Conservation (phyloP, 2,329 filamentous ascomycete genomes). For the Aureobasidium subglaciale region DNA sequence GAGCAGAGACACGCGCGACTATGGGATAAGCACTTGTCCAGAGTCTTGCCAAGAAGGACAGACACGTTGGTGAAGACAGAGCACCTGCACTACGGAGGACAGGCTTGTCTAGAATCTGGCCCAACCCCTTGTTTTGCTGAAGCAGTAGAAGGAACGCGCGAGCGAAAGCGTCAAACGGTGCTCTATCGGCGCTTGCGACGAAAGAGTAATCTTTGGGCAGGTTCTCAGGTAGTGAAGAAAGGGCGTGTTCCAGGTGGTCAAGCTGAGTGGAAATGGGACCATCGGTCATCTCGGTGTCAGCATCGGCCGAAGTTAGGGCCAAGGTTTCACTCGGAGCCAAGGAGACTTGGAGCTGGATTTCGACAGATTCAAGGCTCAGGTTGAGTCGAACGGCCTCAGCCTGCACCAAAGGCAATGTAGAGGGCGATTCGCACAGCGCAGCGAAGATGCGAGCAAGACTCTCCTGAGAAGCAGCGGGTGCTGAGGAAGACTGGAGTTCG, state of each 20-base stretch:
- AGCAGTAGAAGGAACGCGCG: constrained; percentile 11
- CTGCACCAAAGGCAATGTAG: constrained; percentile 52
- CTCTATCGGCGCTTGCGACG: neutral
- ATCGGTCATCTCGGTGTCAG: constrained; percentile 48
- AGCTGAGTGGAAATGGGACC: neutral
- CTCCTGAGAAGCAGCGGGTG: constrained; percentile 18
- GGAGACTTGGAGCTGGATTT: constrained; percentile 65
- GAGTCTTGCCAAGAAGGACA: constrained; percentile 68
- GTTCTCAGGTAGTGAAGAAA: neutral
- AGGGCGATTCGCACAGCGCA: constrained; percentile 26
- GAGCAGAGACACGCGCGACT: constrained; percentile 59
- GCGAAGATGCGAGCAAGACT: constrained; percentile 28
- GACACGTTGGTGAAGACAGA: constrained; percentile 56
- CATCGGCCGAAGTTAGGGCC: constrained; percentile 39
- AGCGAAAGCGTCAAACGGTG: constrained; percentile 15
- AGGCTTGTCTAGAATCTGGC: constrained; percentile 13
- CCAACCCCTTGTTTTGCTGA: constrained; percentile 8
- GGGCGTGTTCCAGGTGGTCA: neutral
- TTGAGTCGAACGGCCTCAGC: constrained; percentile 59
- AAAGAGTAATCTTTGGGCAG: constrained; percentile 15
- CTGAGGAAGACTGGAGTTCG: neutral
- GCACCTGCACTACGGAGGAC: constrained; percentile 29
- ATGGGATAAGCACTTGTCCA: constrained; percentile 67
- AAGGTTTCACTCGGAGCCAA: constrained; percentile 51
- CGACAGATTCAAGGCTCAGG: constrained; percentile 66